These are phyloP conservation scores for Fusarium devonianum DNA, from an alignment of 2,329 filamentous ascomycete species.

Conservation along the genomic window DNA sequence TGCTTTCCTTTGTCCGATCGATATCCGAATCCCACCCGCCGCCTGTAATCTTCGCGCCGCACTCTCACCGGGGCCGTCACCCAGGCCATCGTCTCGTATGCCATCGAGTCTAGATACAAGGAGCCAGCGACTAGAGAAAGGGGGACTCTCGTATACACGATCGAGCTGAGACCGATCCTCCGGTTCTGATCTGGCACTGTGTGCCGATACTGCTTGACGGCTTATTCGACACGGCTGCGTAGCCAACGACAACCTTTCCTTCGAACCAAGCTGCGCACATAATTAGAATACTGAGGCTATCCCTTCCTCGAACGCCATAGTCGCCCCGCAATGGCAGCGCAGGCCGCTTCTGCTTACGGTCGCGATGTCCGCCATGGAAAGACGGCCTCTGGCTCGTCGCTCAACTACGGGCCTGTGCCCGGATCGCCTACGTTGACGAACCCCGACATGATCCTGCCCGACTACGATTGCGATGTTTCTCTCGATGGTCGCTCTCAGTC, in stretches of 20 bases:
- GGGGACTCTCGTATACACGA: constrained; percentile 23
- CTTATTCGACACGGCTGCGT: constrained; percentile 14
- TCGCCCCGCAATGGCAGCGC: constrained; percentile 43
- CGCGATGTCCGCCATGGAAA: constrained; percentile 43
- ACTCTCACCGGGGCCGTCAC: constrained; percentile 22
- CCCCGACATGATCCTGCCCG: constrained; percentile 92
- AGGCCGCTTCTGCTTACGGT: constrained; percentile 37
- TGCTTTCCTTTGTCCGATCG: constrained; percentile 29
- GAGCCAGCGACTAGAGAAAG: constrained; percentile 20
- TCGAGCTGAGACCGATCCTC: constrained; percentile 24
- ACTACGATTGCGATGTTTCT: constrained; percentile 67
- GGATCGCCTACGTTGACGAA: constrained; percentile 89
- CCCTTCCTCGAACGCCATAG: constrained; percentile 1
- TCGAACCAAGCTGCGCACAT: constrained; percentile 1
- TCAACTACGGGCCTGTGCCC: constrained; percentile 59
- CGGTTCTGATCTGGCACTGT: constrained; percentile 15
- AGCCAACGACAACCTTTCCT: constrained; percentile 11
- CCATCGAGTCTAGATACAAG: constrained; percentile 24
- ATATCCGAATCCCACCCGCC: constrained; percentile 19
- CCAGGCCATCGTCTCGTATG: constrained; percentile 29
- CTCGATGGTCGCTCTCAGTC: constrained; percentile 60
- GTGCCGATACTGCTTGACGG: constrained; percentile 14
- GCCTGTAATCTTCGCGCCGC: constrained; percentile 32
- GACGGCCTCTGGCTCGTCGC: constrained; percentile 35
- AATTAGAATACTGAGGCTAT: not conserved